Conservation (phyloP, 164 flowering plant species). For the Platanus orientalis region DNA sequence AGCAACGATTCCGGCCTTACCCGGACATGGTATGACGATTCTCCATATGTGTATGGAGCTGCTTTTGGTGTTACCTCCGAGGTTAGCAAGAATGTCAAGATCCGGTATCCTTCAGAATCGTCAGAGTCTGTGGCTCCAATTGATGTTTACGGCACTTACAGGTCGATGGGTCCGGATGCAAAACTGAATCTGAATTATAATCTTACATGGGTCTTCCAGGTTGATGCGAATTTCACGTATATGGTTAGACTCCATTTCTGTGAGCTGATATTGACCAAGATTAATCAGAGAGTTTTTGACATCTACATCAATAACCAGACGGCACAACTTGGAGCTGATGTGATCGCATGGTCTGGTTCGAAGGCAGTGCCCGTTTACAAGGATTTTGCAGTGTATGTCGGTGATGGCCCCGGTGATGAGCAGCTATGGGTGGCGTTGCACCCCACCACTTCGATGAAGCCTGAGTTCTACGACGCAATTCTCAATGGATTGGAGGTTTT, state of each 20-base stretch:
- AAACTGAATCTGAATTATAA: constrained; percentile 44
- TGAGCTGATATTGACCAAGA: constrained; percentile 29
- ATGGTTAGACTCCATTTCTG: constrained; percentile 70
- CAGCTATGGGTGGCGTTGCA: constrained; percentile 43
- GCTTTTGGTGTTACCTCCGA: constrained; percentile 40
- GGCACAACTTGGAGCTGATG: constrained; percentile 47
- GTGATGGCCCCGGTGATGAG: constrained; percentile 33
- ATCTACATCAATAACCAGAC: constrained; percentile 64
- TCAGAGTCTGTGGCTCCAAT: constrained; percentile 45
- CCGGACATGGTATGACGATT: constrained; percentile 73
- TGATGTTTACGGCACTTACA: constrained; percentile 48
- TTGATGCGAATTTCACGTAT: constrained; percentile 64
- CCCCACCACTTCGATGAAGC: constrained; percentile 29
- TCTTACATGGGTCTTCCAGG: constrained; percentile 68
- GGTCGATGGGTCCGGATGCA: constrained; percentile 52
- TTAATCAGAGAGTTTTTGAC: constrained; percentile 58
- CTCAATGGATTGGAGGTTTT: constrained; percentile 82
- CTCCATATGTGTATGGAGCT: constrained; percentile 56
- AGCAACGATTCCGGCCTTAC: constrained; percentile 52
- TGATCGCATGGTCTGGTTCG: constrained; percentile 41
- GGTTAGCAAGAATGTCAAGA: constrained; percentile 16
- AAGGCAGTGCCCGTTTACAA: constrained; percentile 40
- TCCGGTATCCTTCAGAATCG: constrained; percentile 26
- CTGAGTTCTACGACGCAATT: constrained; percentile 50
- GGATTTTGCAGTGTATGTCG: constrained; percentile 47